Conservation (phyloP, 257 asterid genomes). For the Solanum appendiculatum region DNA sequence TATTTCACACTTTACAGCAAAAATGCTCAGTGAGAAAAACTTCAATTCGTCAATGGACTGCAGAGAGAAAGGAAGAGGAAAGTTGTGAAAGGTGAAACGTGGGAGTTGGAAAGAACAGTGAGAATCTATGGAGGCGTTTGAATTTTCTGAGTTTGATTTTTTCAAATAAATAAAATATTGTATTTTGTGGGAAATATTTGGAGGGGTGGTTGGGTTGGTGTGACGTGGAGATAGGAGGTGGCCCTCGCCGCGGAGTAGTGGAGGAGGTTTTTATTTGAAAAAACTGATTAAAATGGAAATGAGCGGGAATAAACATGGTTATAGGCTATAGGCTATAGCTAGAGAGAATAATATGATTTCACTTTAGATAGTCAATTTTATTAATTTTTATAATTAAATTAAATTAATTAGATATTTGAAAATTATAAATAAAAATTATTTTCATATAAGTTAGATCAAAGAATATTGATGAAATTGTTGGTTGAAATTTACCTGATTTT, state of each 20-base stretch:
- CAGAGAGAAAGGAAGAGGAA: not conserved
- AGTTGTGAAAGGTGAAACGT: not conserved
- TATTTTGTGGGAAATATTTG: not conserved
- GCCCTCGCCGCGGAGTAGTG: not conserved
- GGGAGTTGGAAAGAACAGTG: not conserved
- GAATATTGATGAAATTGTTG: not conserved
- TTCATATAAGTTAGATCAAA: too few relatives aligned
- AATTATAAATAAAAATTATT: too few relatives aligned
- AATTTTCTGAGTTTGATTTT: not conserved
- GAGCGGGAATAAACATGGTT: not conserved
- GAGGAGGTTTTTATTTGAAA: not conserved
- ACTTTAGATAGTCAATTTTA: not conserved
- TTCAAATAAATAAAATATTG: not conserved
- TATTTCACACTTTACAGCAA: not conserved
- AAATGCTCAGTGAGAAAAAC: not conserved
- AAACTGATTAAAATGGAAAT: not conserved
- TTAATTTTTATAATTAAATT: not conserved
- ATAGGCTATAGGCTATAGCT: not conserved
- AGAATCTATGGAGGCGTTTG: slow-evolving; percentile 4
- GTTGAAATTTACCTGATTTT: too few relatives aligned
- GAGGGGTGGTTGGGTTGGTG: not conserved
- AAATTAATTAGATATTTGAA: not conserved
- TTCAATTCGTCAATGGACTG: not conserved
- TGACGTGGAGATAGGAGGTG: not conserved
- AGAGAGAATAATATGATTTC: not conserved